phyloP scores from a whole-genome alignment of 257 asterid genomes.

The Ilex asprella region DNA sequence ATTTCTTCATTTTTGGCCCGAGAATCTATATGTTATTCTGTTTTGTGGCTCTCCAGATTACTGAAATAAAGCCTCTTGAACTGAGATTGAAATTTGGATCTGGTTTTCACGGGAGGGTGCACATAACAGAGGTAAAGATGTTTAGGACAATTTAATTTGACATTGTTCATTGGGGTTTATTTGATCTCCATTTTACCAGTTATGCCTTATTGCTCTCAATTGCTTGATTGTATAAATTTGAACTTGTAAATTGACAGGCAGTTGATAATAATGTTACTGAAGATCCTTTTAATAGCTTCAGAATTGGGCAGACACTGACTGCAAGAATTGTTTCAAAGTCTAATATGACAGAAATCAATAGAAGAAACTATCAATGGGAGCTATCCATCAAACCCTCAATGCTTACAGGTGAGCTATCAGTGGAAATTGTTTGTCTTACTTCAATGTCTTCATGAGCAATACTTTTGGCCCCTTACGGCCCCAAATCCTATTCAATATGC shows the following conservation, averaged over 20 bases:
- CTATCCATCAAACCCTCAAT: constrained; percentile 68
- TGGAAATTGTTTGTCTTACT: too few species aligned
- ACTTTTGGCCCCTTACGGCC: neutral
- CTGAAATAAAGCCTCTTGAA: constrained; percentile 84
- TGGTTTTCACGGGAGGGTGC: constrained; percentile 73
- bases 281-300: constrained; percentile 50
- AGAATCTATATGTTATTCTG: constrained; percentile 5
- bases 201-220: neutral
- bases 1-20: constrained; percentile 3
- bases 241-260: constrained; percentile 37
- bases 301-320: constrained; percentile 65
- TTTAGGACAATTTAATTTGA: neutral
- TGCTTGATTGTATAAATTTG: neutral
- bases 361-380: constrained; percentile 59
- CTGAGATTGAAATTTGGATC: constrained; percentile 82
- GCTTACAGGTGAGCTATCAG: constrained; percentile 44
- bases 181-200: neutral
- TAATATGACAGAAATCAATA: constrained; percentile 32
- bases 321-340: constrained; percentile 74
- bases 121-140: constrained; percentile 76
- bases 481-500: neutral
- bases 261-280: constrained; percentile 56
- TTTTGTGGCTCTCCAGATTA: constrained; percentile 52
- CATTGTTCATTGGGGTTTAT: neutral
- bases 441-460: neutral